These are phyloP conservation scores for Cladophialophora exuberans DNA, from an alignment of 2,329 filamentous ascomycete genomes.

Conservation along the genomic window DNA sequence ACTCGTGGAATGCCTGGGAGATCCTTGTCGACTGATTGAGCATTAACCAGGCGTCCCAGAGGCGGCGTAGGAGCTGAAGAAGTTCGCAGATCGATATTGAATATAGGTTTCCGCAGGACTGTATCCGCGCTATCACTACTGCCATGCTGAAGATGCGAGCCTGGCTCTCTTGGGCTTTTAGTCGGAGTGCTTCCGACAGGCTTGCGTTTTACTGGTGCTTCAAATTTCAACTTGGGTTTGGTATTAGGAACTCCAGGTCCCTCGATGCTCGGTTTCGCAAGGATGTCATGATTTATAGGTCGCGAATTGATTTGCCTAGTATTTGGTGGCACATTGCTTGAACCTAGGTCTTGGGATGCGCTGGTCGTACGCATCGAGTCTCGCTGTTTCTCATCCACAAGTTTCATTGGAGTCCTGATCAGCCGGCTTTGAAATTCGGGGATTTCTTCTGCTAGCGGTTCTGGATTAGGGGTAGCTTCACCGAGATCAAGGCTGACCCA, in stretches of 20 bases:
- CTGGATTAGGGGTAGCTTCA: slow-evolving; percentile 33
- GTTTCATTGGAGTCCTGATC: slow-evolving; percentile 20
- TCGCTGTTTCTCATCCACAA: not conserved
- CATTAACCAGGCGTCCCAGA: not conserved
- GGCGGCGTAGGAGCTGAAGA: slow-evolving; percentile 26
- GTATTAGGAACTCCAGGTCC: not conserved
- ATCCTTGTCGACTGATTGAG: slow-evolving; percentile 39
- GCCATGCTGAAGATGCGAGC: not conserved
- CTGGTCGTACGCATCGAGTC: not conserved
- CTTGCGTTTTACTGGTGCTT: slow-evolving; percentile 24
- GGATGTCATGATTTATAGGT: not conserved
- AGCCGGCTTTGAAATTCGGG: slow-evolving; percentile 8
- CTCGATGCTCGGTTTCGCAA: not conserved
- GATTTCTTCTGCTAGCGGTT: slow-evolving; percentile 7
- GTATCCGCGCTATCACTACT: slow-evolving; percentile 25
- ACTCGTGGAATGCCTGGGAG: slow-evolving; percentile 36
- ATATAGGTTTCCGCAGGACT: slow-evolving; percentile 27
- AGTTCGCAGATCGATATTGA: slow-evolving; percentile 16
- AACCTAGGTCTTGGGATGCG: not conserved
- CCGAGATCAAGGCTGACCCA: slow-evolving; percentile 39
- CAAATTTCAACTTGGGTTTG: not conserved
- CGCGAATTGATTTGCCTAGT: not conserved
- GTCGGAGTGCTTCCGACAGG: slow-evolving; percentile 30
- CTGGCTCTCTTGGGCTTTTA: not conserved
- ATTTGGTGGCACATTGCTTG: not conserved